A percentile compares a stretch with the other conserved stretches of the same genome.
phyloP scores from a whole-genome alignment of 805 yeast species.

The Tetrapisispora pingtungensis region DNA sequence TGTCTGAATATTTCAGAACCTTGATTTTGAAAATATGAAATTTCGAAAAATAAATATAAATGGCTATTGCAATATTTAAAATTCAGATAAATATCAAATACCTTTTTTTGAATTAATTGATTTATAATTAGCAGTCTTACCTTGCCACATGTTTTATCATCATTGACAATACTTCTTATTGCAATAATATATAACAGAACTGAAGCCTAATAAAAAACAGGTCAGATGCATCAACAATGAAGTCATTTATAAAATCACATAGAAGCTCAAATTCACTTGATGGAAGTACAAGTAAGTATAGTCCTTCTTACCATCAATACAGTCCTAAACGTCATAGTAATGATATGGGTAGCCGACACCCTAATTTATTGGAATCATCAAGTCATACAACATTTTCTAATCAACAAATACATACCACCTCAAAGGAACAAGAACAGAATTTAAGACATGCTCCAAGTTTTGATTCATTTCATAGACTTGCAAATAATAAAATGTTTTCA shows the following conservation, averaged over 20 bases:
- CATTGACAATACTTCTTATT: too few species aligned
- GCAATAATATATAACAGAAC: too few species aligned
- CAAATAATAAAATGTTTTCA: conserved; percentile 23
- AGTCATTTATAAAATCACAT: conserved; percentile 34
- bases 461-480: conserved; percentile 23
- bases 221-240: conserved; percentile 16
- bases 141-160: too few species aligned
- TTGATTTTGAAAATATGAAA: too few species aligned
- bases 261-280: conserved; percentile 29
- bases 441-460: conserved; percentile 14
- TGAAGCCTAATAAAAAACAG: too few species aligned
- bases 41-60: too few species aligned
- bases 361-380: not conserved
- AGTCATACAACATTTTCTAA: not conserved
- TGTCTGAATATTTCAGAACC: too few species aligned
- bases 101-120: too few species aligned
- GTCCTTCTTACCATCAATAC: conserved; percentile 3
- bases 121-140: too few species aligned
- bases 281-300: conserved; percentile 11
- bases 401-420: not conserved
- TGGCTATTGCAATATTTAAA: too few species aligned
- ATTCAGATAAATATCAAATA: too few species aligned
- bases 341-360: conserved; percentile 5
- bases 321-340: conserved; percentile 7
- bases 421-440: not conserved